phyloP scores from a whole-genome alignment of 225 moss, liverwort and hornwort species.

The Pseudoscleropodium purum region DNA sequence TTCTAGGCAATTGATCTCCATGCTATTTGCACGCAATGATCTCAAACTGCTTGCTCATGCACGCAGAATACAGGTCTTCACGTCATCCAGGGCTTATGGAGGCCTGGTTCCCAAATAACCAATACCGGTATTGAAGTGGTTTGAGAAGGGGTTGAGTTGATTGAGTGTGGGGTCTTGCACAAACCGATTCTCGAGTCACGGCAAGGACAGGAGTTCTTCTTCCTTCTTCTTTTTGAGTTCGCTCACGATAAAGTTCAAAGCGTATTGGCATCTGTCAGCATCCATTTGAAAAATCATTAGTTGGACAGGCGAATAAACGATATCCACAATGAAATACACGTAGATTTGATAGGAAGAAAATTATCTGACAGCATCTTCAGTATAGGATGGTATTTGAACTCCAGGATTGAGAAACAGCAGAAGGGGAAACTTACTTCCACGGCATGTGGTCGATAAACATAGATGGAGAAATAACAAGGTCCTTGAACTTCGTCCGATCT shows the following conservation, averaged over 20 bases:
- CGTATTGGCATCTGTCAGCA: conserved; percentile 33
- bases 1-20: background rate
- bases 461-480: conserved; percentile 67
- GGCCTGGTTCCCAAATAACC: background rate
- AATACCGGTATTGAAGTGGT: background rate
- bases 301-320: background rate
- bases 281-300: background rate
- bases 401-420: background rate
- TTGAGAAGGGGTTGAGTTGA: background rate
- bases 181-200: background rate
- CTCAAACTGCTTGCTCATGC: background rate
- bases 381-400: background rate
- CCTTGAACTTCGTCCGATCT: conserved; percentile 55
- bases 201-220: background rate
- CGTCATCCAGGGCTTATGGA: background rate
- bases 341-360: background rate
- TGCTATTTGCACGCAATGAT: background rate
- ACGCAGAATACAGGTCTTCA: background rate
- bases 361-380: background rate
- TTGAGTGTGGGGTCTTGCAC: background rate
- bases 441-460: conserved; percentile 99
- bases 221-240: background rate
- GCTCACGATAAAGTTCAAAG: conserved; percentile 23
- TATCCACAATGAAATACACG: background rate
- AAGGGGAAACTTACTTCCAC: conserved; percentile 59